Base-by-base conservation (phyloP, 169 alveolate genomes). In the Perkinsus marinus region DNA sequence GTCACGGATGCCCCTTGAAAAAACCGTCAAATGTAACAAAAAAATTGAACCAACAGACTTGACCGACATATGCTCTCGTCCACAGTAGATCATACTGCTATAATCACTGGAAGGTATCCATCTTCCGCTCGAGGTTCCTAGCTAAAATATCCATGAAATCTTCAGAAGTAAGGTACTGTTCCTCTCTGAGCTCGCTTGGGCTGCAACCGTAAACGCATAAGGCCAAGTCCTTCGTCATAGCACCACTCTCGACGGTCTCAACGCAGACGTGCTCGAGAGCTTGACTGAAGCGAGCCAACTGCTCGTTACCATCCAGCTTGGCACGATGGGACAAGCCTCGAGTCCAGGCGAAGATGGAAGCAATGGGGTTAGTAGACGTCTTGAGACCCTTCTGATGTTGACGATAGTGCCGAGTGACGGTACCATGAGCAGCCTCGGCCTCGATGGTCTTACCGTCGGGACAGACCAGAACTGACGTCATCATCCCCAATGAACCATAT, bases 361-460 rank as follows among this genome's bases (percentile, higher is more conserved):
- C 99, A 41, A 98, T 96, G 68, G 99, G 98, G 95, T 98, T 98
- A 36, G 99, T 98, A 37, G 99, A 96, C 7, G 99, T 97, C 94
- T 95, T 97, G 68, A 94, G 90, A 0, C 99, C 99, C 93, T 95
- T 90, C 92, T 92, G 93, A 34, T 92, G 92, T 39, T 95, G 94
- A 90, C 99, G 95, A 95, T 94, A 98, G 94, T 98, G 99, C 69
- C 99, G 94, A 10, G 99, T 98, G 38, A 97, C 99, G 37, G 99
- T 98, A 92, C 99, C 99, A 94, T 98, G 99, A 22, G 99, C 99
- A 37, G 99, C 99, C 94, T 98, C 99, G 43, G 99, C 96, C 89
- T 96, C 97, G 93, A 97, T 93, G 26, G 97, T 94, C 91, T 93
- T 95, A 17, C 99, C 99, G 91, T 97, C 99, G 2, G 99, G 98